Conservation (phyloP, 495 filamentous ascomycete genomes). For the Copromyces sp. region DNA sequence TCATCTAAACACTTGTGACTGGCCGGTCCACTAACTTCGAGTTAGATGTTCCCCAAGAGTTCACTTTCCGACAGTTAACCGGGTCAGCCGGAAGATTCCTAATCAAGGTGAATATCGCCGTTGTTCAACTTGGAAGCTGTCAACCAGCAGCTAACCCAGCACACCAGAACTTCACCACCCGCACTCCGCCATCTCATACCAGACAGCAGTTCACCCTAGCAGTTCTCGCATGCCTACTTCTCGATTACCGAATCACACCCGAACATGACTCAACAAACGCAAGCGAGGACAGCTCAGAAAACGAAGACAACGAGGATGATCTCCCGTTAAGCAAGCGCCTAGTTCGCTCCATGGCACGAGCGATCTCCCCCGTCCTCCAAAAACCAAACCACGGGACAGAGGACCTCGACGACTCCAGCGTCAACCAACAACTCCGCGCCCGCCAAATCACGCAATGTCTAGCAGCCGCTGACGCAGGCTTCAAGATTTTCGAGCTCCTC, state of each 20-base stretch:
- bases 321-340: not conserved
- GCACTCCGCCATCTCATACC: not conserved
- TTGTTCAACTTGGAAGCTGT: not conserved
- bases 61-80: slow-evolving; percentile 2
- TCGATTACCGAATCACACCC: not conserved
- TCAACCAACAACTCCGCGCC: slow-evolving; percentile 1
- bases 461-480: slow-evolving; percentile 1
- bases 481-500: slow-evolving; percentile 9
- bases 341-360: slow-evolving; percentile 1
- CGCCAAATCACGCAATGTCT: not conserved
- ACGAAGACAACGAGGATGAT: not conserved
- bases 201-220: slow-evolving; percentile 3
- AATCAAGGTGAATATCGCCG: not conserved
- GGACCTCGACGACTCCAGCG: not conserved
- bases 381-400: not conserved
- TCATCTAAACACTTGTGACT: too few relatives aligned
- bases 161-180: not conserved
- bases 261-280: not conserved
- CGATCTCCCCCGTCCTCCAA: slow-evolving; percentile 7
- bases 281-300: not conserved
- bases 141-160: not conserved
- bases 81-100: not conserved
- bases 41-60: slow-evolving; percentile 6
- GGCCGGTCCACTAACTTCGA: too few relatives aligned
- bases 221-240: slow-evolving; percentile 6